phyloP scores from a whole-genome alignment of 345 rosid species.

The Syzygium aromaticum region DNA sequence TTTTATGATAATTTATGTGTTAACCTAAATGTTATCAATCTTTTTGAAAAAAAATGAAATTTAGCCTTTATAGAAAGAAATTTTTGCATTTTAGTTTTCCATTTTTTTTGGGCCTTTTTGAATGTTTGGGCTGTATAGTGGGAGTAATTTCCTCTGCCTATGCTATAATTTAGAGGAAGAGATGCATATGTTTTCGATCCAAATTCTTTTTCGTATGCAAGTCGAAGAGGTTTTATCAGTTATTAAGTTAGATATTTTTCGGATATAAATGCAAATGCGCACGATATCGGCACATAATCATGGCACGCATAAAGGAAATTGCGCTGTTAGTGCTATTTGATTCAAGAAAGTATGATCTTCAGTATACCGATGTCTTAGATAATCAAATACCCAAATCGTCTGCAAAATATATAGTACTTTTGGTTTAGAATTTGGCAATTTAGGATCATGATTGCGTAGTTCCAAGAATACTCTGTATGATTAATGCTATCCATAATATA shows the following conservation, averaged over 20 bases:
- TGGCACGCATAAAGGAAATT: neutral
- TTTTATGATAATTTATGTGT: neutral
- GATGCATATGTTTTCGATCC: neutral
- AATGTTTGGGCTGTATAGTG: neutral
- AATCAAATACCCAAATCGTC: neutral
- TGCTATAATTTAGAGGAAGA: neutral
- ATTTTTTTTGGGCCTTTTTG: neutral
- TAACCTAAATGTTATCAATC: neutral
- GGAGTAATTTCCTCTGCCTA: neutral
- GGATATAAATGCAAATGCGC: neutral
- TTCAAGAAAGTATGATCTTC: neutral
- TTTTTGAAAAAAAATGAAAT: neutral
- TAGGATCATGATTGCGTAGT: neutral
- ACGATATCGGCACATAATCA: neutral
- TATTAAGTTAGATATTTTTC: neutral
- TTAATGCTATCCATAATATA: neutral
- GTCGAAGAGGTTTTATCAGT: neutral
- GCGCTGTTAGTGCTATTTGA: neutral
- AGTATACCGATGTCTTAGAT: neutral
- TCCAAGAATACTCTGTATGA: neutral
- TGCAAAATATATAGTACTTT: neutral
- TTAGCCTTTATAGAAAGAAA: neutral
- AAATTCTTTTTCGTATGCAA: neutral
- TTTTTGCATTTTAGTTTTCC: neutral
- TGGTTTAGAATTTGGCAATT: neutral